A percentile compares a stretch with the other conserved stretches of the same genome.
phyloP scores from a whole-genome alignment of 164 flowering plant species.

The Vitis labrusca region DNA sequence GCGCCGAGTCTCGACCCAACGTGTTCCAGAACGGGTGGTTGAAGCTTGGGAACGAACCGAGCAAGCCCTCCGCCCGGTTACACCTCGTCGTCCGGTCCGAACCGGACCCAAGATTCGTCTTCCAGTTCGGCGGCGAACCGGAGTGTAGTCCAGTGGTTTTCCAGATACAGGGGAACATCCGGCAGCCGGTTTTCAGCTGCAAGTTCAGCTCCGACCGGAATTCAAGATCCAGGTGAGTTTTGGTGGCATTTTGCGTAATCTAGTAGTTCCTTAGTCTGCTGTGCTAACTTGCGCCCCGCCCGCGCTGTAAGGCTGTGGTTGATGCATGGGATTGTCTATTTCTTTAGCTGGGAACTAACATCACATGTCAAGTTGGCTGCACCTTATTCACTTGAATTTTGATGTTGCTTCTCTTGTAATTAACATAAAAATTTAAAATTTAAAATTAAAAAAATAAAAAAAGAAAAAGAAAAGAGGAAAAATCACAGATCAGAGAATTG shows the following conservation, averaged over 20 bases:
- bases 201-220: slow-evolving; percentile 89
- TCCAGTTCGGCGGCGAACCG: slow-evolving; percentile 96
- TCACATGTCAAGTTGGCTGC: slow-evolving; percentile 8
- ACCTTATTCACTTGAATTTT: neutral
- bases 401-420: neutral
- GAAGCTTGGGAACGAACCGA: slow-evolving; percentile 48
- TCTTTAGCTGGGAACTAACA: neutral
- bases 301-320: neutral
- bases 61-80: slow-evolving; percentile 46
- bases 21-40: slow-evolving; percentile 81
- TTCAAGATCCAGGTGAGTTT: slow-evolving; percentile 63
- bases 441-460: too few species aligned
- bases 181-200: slow-evolving; percentile 97
- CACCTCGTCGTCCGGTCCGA: slow-evolving; percentile 77
- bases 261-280: neutral
- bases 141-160: slow-evolving; percentile 94
- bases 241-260: neutral
- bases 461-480: too few species aligned
- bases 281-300: slow-evolving; percentile 10
- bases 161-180: slow-evolving; percentile 79
- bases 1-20: slow-evolving; percentile 31
- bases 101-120: slow-evolving; percentile 88
- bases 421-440: neutral
- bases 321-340: slow-evolving; percentile 3
- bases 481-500: too few species aligned